Percentiles rank a stretch among this genome's conserved stretches.
phyloP scores from a whole-genome alignment of 805 yeast genomes.

The Starmerella powellii region DNA sequence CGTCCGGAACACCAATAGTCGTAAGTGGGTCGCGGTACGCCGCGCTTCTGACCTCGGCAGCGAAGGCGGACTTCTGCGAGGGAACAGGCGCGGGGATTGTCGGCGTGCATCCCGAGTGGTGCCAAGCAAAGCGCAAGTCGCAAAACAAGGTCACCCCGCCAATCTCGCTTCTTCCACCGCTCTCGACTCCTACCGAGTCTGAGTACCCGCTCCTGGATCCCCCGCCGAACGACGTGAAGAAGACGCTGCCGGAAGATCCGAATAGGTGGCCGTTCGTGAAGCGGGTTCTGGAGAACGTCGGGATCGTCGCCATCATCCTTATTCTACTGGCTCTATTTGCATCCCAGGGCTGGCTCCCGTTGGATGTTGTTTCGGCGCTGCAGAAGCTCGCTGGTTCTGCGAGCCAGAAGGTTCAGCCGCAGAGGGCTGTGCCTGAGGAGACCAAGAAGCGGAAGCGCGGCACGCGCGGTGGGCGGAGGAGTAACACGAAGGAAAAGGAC shows the following conservation, averaged over 20 bases:
- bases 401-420: neutral
- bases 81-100: constrained; percentile 12
- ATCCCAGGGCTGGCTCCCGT: constrained; percentile 10
- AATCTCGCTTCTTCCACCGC: constrained; percentile 11
- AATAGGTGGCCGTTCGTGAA: neutral
- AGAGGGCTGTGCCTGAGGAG: neutral
- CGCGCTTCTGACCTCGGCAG: constrained; percentile 63
- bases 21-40: constrained; percentile 53
- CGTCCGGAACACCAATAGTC: constrained; percentile 31
- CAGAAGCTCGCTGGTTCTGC: neutral
- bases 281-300: neutral
- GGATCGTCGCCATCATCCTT: neutral
- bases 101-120: constrained; percentile 26
- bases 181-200: neutral
- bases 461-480: constrained; percentile 53
- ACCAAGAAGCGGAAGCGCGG: constrained; percentile 67
- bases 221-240: too few species aligned
- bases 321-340: neutral
- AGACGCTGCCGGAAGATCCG: neutral
- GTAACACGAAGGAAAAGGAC: neutral
- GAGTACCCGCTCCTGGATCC: constrained; percentile 9
- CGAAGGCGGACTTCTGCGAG: constrained; percentile 19
- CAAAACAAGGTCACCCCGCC: constrained; percentile 8
- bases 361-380: neutral
- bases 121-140: constrained; percentile 15